Evolutionary conservation across 805 yeast species (phyloP).

Genomic region (Schwanniomyces polymorphus): DNA sequence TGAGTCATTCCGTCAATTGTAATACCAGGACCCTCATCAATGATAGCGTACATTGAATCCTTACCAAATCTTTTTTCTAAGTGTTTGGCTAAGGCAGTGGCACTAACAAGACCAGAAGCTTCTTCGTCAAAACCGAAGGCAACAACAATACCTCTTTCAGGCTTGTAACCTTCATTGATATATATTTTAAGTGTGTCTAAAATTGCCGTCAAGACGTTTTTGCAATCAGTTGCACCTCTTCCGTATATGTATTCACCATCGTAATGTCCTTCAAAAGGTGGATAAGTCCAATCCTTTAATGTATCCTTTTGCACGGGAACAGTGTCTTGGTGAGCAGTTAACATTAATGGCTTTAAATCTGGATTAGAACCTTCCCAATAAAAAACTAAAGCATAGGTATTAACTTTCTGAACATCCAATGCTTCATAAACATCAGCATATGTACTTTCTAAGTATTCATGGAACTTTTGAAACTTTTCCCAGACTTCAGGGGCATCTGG

Average conservation of each 20-base stretch:
- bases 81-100: slow-evolving; percentile 46
- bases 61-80: slow-evolving; percentile 57
- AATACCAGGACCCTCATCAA: slow-evolving; percentile 67
- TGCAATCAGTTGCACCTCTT: slow-evolving; percentile 77
- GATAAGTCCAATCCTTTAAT: slow-evolving; percentile 57
- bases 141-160: slow-evolving; percentile 62
- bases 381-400: slow-evolving; percentile 61
- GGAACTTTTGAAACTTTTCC: slow-evolving; percentile 41
- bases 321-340: slow-evolving; percentile 79
- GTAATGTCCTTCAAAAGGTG: slow-evolving; percentile 59
- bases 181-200: slow-evolving; percentile 68
- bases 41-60: slow-evolving; percentile 57
- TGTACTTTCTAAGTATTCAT: slow-evolving; percentile 48
- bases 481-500: slow-evolving; percentile 54
- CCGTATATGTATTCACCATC: slow-evolving; percentile 74
- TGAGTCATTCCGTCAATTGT: slow-evolving; percentile 37
- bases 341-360: slow-evolving; percentile 64
- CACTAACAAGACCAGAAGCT: slow-evolving; percentile 63
- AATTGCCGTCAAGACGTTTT: slow-evolving; percentile 63
- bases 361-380: slow-evolving; percentile 60
- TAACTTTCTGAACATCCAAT: slow-evolving; percentile 55
- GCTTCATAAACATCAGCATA: slow-evolving; percentile 54
- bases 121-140: slow-evolving; percentile 85
- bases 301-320: slow-evolving; percentile 72
- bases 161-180: slow-evolving; percentile 47